A percentile compares a stretch with the other conserved stretches of the same genome.
Conservation (phyloP, 179 eudicot genomes). For the Spergularia azorica region DNA sequence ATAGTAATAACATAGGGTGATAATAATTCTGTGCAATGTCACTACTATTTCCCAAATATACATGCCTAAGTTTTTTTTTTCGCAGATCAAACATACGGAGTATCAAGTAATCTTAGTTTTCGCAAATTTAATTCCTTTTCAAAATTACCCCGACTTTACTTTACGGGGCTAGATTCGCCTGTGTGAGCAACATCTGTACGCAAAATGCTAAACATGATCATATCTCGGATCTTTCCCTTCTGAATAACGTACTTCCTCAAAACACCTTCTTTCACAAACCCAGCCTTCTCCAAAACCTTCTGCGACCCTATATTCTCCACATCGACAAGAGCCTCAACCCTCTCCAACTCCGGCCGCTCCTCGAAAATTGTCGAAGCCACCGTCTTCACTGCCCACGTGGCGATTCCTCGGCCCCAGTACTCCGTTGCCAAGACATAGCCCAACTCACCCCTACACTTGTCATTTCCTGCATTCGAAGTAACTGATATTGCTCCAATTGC, state of each 20-base stretch:
- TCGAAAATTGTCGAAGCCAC: slow-evolving; percentile 35
- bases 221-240: slow-evolving; percentile 46
- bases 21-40: too few species aligned
- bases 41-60: too few species aligned
- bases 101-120: too few species aligned
- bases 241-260: slow-evolving; percentile 45
- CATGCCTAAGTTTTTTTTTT: too few species aligned
- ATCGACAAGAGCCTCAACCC: slow-evolving; percentile 46
- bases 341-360: slow-evolving; percentile 41
- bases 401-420: slow-evolving; percentile 57
- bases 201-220: slow-evolving; percentile 48
- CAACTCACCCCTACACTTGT: slow-evolving; percentile 44
- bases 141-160: too few species aligned
- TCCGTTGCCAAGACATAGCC: slow-evolving; percentile 37
- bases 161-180: too few species aligned
- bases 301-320: slow-evolving; percentile 44
- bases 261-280: slow-evolving; percentile 51
- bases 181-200: slow-evolving; percentile 24
- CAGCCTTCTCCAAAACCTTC: slow-evolving; percentile 47
- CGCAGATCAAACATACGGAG: too few species aligned
- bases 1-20: too few species aligned
- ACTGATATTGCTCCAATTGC: slow-evolving; percentile 53
- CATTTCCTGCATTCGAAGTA: slow-evolving; percentile 37
- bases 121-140: too few species aligned
- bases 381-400: slow-evolving; percentile 47